phyloP scores from a whole-genome alignment of 306 rosid species.

The Pyrus communis region DNA sequence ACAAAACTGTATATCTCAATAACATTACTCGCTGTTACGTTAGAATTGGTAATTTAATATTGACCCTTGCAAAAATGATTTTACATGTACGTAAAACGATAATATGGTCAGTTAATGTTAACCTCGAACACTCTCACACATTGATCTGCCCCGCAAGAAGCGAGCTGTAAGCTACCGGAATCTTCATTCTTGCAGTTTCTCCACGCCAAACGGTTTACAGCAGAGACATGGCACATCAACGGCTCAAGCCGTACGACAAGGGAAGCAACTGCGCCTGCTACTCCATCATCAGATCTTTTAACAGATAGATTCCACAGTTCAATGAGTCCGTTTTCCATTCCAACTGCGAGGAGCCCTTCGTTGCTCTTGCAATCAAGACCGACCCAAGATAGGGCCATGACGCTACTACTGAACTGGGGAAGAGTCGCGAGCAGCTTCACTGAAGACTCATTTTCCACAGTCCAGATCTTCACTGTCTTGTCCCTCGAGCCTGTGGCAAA shows the following conservation, averaged over 20 bases:
- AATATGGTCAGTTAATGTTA: constrained; percentile 20
- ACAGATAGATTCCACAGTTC: constrained; percentile 70
- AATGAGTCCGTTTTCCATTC: constrained; percentile 85
- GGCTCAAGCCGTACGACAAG: constrained; percentile 37
- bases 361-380: constrained; percentile 25
- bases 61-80: not conserved
- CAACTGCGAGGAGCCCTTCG: constrained; percentile 64
- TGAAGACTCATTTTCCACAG: constrained; percentile 34
- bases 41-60: not conserved
- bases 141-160: constrained; percentile 89
- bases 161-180: constrained; percentile 48
- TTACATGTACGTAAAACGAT: not conserved
- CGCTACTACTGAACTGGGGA: constrained; percentile 59
- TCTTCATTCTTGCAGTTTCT: constrained; percentile 35
- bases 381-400: constrained; percentile 76
- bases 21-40: not conserved
- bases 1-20: accelerated
- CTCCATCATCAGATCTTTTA: constrained; percentile 36
- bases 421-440: constrained; percentile 48
- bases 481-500: constrained; percentile 94
- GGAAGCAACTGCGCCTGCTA: constrained; percentile 31
- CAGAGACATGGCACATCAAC: constrained; percentile 66
- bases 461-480: constrained; percentile 83
- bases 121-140: constrained; percentile 80
- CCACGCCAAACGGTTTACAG: constrained; percentile 76